Conservation (phyloP, 805 yeast genomes). For the Starmerella powellii region DNA sequence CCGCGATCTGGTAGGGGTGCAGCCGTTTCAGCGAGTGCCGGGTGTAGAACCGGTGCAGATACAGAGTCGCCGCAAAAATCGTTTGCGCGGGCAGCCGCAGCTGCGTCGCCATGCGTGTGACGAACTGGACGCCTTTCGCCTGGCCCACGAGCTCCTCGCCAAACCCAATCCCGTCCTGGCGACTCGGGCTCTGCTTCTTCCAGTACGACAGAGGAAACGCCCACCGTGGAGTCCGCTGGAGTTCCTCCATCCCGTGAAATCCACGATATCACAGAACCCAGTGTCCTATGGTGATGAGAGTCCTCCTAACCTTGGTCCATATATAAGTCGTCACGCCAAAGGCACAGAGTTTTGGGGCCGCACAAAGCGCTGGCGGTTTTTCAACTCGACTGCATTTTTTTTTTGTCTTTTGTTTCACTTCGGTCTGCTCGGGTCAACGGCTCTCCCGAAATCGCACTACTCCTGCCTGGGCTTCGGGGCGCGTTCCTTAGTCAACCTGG, state of each 20-base stretch:
- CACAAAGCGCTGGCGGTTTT: too few species aligned
- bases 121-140: slow-evolving; percentile 39
- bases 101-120: slow-evolving; percentile 35
- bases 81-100: slow-evolving; percentile 39
- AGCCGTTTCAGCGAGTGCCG: slow-evolving; percentile 33
- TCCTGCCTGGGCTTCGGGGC: too few species aligned
- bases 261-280: too few species aligned
- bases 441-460: too few species aligned
- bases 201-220: slow-evolving; percentile 20
- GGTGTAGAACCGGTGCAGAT: slow-evolving; percentile 43
- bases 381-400: too few species aligned
- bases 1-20: slow-evolving; percentile 42
- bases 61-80: slow-evolving; percentile 37
- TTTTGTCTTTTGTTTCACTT: too few species aligned
- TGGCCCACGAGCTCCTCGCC: slow-evolving; percentile 35
- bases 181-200: slow-evolving; percentile 22
- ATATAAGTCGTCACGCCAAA: too few species aligned
- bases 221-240: slow-evolving; percentile 23
- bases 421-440: too few species aligned
- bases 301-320: too few species aligned
- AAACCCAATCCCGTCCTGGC: slow-evolving; percentile 28
- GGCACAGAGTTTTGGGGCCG: too few species aligned
- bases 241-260: slow-evolving; percentile 19
- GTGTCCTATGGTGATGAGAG: too few species aligned
- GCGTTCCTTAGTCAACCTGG: too few species aligned